Conservation (phyloP, 495 filamentous ascomycete genomes). For the Lasiosphaeria hispida region DNA sequence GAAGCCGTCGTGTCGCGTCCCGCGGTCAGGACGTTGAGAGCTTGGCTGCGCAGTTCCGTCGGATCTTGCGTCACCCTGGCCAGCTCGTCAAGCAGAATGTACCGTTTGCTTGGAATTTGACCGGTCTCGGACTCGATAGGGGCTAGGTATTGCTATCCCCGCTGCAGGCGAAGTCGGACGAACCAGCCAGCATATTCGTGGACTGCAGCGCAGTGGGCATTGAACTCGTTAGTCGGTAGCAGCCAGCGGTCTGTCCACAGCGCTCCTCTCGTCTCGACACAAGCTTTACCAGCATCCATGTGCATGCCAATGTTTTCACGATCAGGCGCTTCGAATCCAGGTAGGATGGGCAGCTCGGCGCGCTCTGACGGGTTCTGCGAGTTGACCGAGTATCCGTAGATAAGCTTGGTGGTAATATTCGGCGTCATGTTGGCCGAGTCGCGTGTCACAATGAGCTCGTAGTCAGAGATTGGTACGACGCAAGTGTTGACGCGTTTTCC, state of each 20-base stretch:
- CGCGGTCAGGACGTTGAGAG: constrained; percentile 64
- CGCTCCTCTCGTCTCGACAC: constrained; percentile 42
- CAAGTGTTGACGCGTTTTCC: constrained; percentile 23
- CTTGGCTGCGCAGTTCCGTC: constrained; percentile 57
- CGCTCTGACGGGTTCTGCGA: constrained; percentile 25
- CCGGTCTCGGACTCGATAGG: constrained; percentile 3
- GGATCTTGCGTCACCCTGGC: constrained; percentile 57
- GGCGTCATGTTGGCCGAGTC: constrained; percentile 67
- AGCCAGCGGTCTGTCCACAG: constrained; percentile 50
- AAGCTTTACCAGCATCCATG: constrained; percentile 49
- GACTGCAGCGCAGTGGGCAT: constrained; percentile 40
- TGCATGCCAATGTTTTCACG: constrained; percentile 35
- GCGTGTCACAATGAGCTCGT: constrained; percentile 46
- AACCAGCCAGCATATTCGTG: constrained; percentile 53
- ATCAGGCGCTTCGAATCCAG: constrained; percentile 17
- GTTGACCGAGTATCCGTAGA: constrained; percentile 59
- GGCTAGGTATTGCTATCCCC: constrained; percentile 17
- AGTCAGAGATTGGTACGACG: constrained; percentile 23
- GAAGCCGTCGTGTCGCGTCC: constrained; percentile 57
- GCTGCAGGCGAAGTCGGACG: constrained; percentile 31
- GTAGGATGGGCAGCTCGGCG: constrained; percentile 16
- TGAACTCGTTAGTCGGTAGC: constrained; percentile 41
- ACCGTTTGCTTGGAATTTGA: constrained; percentile 32
- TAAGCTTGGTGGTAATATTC: constrained; percentile 69
- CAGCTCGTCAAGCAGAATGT: constrained; percentile 64